Evolutionary conservation across 352 stramenopile species (phyloP), one percentile per base, ranked within the genome.

Genomic region (Globisporangium splendens): DNA sequence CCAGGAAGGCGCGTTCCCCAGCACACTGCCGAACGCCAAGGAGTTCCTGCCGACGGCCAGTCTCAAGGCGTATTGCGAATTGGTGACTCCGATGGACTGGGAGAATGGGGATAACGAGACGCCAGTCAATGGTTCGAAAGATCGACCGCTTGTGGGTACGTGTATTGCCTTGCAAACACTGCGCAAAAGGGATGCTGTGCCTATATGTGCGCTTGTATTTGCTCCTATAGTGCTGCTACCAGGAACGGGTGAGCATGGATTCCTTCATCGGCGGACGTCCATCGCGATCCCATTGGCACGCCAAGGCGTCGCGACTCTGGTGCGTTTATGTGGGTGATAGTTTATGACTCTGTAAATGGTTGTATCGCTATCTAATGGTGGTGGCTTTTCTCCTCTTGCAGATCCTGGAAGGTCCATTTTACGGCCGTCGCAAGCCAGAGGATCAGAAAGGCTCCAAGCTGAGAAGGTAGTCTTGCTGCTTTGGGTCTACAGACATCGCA

Each of bases 341-440:
- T 35, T 35, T 35, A 10, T 10, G 28, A 11, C 28, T 35, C 28
- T 2, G 2, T 35, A 35, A 35, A 35, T 35, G 28, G 28, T 8
- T 35, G 28, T 10, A 10, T 35, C 28, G 5, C 0, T 8, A 10
- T 35, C 28, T 35, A 35, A 35, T 35, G 28, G 28, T 35, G 28
- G 28, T 10, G 28, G 28, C 28, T 35, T 4, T 10, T 35, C 5
- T 8, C 8, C 28, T 35, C 7, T 3, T 22, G 10, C 50, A 90
- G 80, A 91, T 91, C 55, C 54, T 91, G 12, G 80, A 93, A 83
- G 83, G 83, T 15, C 76, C 83, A 28, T 93, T 89, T 65, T 93
- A 93, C 58, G 83, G 83, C 22, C 72, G 79, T 38, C 79, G 83
- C 46, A 84, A 83, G 52, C 83, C 83, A 20, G 52, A 51, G 13